phyloP scores from a whole-genome alignment of 75 land plant species.

The Pinus albicaulis region DNA sequence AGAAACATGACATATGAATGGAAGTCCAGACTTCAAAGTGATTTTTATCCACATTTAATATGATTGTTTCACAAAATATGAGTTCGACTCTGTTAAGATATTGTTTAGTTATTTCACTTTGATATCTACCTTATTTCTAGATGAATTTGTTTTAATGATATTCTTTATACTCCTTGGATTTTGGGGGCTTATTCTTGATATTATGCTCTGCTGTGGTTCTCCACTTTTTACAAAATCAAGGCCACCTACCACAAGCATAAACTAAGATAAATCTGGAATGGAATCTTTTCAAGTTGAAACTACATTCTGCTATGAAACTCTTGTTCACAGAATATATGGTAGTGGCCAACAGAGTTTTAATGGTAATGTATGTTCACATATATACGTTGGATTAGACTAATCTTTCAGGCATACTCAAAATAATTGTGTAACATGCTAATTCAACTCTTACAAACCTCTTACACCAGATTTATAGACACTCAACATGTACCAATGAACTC shows the following conservation, averaged over 20 bases:
- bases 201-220: not conserved
- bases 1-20: not conserved
- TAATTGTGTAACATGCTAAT: too few species aligned
- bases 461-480: too few species aligned
- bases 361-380: too few species aligned
- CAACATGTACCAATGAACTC: too few species aligned
- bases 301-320: too few species aligned
- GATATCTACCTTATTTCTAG: not conserved
- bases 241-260: not conserved
- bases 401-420: too few species aligned
- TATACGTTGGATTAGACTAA: too few species aligned
- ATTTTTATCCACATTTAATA: not conserved
- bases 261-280: too few species aligned
- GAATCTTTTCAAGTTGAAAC: too few species aligned
- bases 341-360: too few species aligned
- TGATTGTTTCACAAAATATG: not conserved
- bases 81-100: not conserved
- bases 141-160: not conserved
- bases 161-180: not conserved
- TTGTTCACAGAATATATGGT: too few species aligned
- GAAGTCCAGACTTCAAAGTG: not conserved
- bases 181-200: not conserved
- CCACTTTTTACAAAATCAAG: not conserved
- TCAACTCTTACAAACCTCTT: too few species aligned
- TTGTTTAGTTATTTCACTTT: not conserved